Base-by-base conservation (phyloP, 441 rosid genomes). In the Jatropha podagrica region DNA sequence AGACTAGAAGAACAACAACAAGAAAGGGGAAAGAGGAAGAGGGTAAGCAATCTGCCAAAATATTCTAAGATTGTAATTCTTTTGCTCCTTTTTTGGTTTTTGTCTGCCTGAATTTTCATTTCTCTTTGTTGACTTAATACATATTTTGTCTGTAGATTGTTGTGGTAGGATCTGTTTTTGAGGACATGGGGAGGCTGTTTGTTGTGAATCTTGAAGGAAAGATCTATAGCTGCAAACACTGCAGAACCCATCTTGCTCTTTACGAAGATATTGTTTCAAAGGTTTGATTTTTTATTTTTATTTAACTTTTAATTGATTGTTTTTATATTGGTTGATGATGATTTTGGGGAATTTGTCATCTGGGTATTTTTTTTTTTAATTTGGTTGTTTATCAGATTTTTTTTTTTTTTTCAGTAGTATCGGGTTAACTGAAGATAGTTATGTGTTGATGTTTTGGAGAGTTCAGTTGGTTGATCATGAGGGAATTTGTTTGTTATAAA, bases 191-290 rank as follows among this genome's bases (percentile, higher is more conserved):
- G 81, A 94, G 96, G 86, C 64, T 94, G 68, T 96, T 94, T 83
- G 76, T 86, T 78, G 97, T 90, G 85, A 80, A 77, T 78, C 98
- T 96, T 12, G 96, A 96, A 85, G 97, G 99, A 79, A 92, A 82
- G 92, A 84, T 88, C 87, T 94, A 96, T 72, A 88, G 88, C 79
- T 96, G 99, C 88, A 91, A 89, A 83, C 93, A 96, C 91, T 96
- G 99, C 83, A 86, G 82, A 83, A 94, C 97, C 79, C 95, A 89
- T 81, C 96, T 96, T 74, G 98, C 97, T 79, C 82, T 88, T 12
- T 81, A 15, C 49, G 95, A 92, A 18, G 92, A 96, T 83, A 82
- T 96, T 83, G 81, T 86, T 77, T 94, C 98, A 68, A 96, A 82
- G 99, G 99, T 95, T 59, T 48, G 83, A 76, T 67, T 72, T 23